A percentile compares a stretch with the other conserved stretches of the same genome.
phyloP scores from a whole-genome alignment of 805 yeast genomes.

The Nakazawaea sp. region DNA sequence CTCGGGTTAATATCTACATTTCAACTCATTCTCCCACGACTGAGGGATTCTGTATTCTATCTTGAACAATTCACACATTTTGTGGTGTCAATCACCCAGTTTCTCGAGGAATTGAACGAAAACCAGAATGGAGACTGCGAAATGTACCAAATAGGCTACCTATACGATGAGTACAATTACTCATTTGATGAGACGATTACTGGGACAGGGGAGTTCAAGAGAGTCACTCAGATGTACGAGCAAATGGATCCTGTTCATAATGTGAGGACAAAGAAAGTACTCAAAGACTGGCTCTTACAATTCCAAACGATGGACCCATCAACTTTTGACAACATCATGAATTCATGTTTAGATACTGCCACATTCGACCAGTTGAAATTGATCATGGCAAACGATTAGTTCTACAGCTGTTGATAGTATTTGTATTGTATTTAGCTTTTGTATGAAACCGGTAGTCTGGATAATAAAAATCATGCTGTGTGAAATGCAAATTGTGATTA shows the following conservation, averaged over 20 bases:
- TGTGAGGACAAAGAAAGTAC: constrained; percentile 38
- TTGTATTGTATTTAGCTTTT: too few relatives aligned
- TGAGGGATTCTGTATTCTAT: constrained; percentile 16
- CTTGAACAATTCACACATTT: constrained; percentile 24
- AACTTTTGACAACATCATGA: constrained; percentile 26
- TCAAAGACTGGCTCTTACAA: constrained; percentile 25
- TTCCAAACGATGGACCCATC: constrained; percentile 21
- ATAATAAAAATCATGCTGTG: too few relatives aligned
- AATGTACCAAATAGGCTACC: constrained; percentile 37
- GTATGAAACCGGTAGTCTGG: too few relatives aligned
- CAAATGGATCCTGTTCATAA: constrained; percentile 46
- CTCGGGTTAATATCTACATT: constrained; percentile 24
- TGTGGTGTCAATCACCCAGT: constrained; percentile 23
- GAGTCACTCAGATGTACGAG: constrained; percentile 31
- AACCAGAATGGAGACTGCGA: constrained; percentile 46
- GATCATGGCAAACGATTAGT: too few relatives aligned
- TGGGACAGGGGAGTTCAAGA: constrained; percentile 33
- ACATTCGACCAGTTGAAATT: constrained; percentile 23
- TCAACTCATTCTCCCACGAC: constrained; percentile 16
- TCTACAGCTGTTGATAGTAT: too few relatives aligned
- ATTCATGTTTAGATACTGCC: constrained; percentile 18
- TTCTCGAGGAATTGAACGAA: constrained; percentile 76
- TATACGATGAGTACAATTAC: constrained; percentile 28
- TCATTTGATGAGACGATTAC: constrained; percentile 16
- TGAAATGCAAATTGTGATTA: too few relatives aligned